These are phyloP conservation scores for Silene coronaria DNA, from an alignment of 179 eudicot species.

Conservation along the genomic window DNA sequence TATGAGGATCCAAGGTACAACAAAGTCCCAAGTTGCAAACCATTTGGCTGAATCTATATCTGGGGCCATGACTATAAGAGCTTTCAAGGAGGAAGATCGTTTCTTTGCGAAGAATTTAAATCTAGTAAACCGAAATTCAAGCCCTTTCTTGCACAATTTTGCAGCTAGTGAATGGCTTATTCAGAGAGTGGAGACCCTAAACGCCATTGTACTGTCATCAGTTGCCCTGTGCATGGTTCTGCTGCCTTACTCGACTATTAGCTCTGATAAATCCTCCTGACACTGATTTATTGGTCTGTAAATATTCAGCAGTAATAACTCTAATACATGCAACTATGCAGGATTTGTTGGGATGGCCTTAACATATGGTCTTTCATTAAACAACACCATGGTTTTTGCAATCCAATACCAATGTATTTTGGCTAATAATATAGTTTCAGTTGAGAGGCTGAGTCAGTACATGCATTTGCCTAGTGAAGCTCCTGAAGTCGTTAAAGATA, in stretches of 20 bases:
- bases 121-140: conserved; percentile 61
- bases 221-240: conserved; percentile 74
- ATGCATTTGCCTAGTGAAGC: conserved; percentile 72
- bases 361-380: conserved; percentile 72
- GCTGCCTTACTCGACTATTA: conserved; percentile 76
- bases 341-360: conserved; percentile 67
- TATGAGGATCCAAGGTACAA: conserved; percentile 81
- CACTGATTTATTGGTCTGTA: not conserved
- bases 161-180: conserved; percentile 87
- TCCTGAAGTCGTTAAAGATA: conserved; percentile 52
- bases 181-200: conserved; percentile 60
- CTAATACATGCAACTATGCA: not conserved
- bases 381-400: conserved; percentile 48
- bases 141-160: conserved; percentile 68
- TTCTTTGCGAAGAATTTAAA: conserved; percentile 60
- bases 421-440: conserved; percentile 65
- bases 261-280: conserved; percentile 42
- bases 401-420: conserved; percentile 64
- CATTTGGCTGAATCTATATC: conserved; percentile 71
- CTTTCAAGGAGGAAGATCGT: conserved; percentile 68
- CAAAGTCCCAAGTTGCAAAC: conserved; percentile 68
- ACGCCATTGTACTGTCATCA: conserved; percentile 52
- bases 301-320: not conserved
- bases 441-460: conserved; percentile 61
- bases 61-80: conserved; percentile 62